phyloP scores from a whole-genome alignment of 768 basidiomycete species.

The Candolleomyces efflorescens region DNA sequence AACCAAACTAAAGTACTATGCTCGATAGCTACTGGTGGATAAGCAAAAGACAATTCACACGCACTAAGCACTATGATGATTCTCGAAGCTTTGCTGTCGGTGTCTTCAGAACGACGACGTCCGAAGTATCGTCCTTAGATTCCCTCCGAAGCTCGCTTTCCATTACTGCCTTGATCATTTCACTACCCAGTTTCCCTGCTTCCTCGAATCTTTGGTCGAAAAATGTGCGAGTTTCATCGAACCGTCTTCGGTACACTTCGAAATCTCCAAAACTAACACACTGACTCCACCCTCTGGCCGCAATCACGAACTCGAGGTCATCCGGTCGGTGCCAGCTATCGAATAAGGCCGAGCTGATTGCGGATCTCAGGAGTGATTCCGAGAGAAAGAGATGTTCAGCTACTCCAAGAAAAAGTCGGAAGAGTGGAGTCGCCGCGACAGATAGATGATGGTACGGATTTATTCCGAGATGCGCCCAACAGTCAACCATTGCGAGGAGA shows the following conservation, averaged over 20 bases:
- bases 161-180: slow-evolving; percentile 88
- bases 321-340: slow-evolving; percentile 82
- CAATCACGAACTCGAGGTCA: slow-evolving; percentile 92
- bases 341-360: slow-evolving; percentile 69
- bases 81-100: too few relatives aligned
- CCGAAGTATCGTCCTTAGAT: slow-evolving; percentile 14
- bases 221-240: slow-evolving; percentile 74
- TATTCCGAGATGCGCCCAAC: slow-evolving; percentile 86
- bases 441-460: slow-evolving; percentile 88
- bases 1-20: too few relatives aligned
- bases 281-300: slow-evolving; percentile 94
- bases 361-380: slow-evolving; percentile 53
- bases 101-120: too few relatives aligned
- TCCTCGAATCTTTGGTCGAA: slow-evolving; percentile 88
- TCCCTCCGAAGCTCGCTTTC: slow-evolving; percentile 48
- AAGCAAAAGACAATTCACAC: too few relatives aligned
- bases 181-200: slow-evolving; percentile 72
- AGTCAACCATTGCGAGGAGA: slow-evolving; percentile 97
- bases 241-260: slow-evolving; percentile 79
- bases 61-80: too few relatives aligned
- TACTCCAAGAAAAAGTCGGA: slow-evolving; percentile 95
- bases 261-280: slow-evolving; percentile 91
- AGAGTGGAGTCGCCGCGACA: slow-evolving; percentile 93
- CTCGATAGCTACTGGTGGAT: too few relatives aligned
- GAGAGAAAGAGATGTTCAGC: slow-evolving; percentile 93